Evolutionary conservation across 352 stramenopile genomes (phyloP), one percentile per base, ranked within the genome.

Genomic region (Phytophthora pluvialis): DNA sequence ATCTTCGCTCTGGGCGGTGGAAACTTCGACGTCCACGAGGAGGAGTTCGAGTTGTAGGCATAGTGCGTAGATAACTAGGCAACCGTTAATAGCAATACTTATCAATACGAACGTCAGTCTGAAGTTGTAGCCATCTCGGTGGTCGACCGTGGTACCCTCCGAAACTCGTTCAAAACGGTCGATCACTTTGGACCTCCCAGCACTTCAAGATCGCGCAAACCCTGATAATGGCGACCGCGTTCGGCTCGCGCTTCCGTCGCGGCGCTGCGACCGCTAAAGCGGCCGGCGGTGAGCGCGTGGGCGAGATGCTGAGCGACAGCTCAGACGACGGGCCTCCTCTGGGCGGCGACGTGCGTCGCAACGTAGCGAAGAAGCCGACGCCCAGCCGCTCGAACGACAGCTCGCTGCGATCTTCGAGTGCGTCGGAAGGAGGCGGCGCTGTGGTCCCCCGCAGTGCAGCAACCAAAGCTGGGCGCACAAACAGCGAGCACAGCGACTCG

Each of bases 241-340:
- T 72, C 32, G n/a, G 50, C 44, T 69, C 75, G 53, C 71, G 75
- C 32, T 80, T 83, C 68, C 71, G 62, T 49, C 70, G 59, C 49
- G 56, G 43, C 54, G 48, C 36, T 42, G 32, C 35, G 32, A 26
- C 26, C 25, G 43, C 60, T 33, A 64, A 60, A 42, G 15, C 29
- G 21, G 60, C 31, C 11, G 51, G 57, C 8, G 65, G 80, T 25
- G 55, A 75, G 47, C 72, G 77, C 13, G 65, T 89, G 13, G 78
- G 74, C 6, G 78, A 89, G 45, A 83, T 89, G 64, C 56, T 88
- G 47, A 87, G 78, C 57, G 80, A 91, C 61, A 87, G 81, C 60
- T 89, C 75, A 13, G 80, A 88, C 40, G 60, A 78, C 35, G 82
- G 39, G 11, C 61, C 40, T 28, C 67, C 57, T 42, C 36, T 69